Conservation (phyloP, 345 rosid species). For the Ceriops zippeliana region DNA sequence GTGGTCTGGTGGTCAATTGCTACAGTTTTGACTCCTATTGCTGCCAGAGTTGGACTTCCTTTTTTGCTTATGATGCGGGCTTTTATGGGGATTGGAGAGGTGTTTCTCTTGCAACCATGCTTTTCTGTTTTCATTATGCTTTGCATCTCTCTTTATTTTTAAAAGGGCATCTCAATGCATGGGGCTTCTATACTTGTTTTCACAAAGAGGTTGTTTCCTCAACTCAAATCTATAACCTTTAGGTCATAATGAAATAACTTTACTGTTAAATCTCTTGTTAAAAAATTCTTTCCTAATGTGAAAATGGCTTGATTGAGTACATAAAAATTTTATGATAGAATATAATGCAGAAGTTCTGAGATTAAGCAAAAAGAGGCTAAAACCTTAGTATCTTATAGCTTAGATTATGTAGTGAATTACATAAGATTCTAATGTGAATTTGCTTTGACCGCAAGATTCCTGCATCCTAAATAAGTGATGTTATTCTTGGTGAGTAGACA, state of each 20-base stretch:
- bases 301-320: too few relatives aligned
- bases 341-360: too few relatives aligned
- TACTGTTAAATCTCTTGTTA: too few relatives aligned
- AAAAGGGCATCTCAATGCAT: too few relatives aligned
- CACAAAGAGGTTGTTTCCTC: too few relatives aligned
- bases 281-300: too few relatives aligned
- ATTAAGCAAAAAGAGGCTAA: too few relatives aligned
- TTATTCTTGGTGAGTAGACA: constrained; percentile 10
- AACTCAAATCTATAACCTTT: too few relatives aligned
- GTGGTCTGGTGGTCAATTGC: constrained; percentile 97
- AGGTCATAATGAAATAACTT: too few relatives aligned
- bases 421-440: background rate
- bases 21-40: constrained; percentile 90
- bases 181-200: too few relatives aligned
- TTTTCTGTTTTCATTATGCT: constrained; percentile 1
- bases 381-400: too few relatives aligned
- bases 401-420: background rate
- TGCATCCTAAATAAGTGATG: constrained; percentile 4
- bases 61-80: constrained; percentile 85
- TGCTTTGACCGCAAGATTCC: background rate
- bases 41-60: constrained; percentile 88
- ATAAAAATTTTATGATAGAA: too few relatives aligned
- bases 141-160: background rate
- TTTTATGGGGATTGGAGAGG: constrained; percentile 98
- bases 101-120: constrained; percentile 32